Evolutionary conservation across 805 yeast species (phyloP).

Genomic region (Dipodascopsis uninucleata): DNA sequence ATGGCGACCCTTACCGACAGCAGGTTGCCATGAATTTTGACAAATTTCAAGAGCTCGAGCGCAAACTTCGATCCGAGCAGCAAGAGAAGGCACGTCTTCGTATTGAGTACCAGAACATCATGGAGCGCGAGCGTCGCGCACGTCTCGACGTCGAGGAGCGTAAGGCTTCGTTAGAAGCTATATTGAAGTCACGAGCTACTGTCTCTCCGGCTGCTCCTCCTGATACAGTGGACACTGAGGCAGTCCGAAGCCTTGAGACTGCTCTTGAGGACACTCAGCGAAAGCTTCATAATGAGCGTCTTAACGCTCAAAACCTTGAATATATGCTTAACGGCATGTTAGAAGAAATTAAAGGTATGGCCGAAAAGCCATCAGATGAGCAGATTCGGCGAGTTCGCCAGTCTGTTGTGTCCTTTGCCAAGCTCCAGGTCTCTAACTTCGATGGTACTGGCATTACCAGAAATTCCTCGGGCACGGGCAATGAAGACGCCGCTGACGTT

Average conservation of each 20-base stretch:
- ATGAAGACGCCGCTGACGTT: slow-evolving; percentile 3
- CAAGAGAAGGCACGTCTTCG: slow-evolving; percentile 23
- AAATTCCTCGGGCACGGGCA: not conserved
- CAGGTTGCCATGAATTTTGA: not conserved
- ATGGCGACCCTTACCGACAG: not conserved
- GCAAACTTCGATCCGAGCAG: slow-evolving; percentile 16
- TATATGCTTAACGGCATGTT: slow-evolving; percentile 21
- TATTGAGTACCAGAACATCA: slow-evolving; percentile 13
- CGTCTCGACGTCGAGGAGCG: slow-evolving; percentile 14
- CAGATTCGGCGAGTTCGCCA: slow-evolving; percentile 6
- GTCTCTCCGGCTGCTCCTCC: slow-evolving; percentile 2
- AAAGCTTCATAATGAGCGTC: slow-evolving; percentile 23
- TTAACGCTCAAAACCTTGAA: slow-evolving; percentile 24
- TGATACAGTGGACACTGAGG: not conserved
- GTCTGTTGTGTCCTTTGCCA: slow-evolving; percentile 13
- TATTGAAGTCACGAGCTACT: slow-evolving; percentile 18
- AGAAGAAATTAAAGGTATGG: slow-evolving; percentile 20
- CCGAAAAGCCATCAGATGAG: slow-evolving; percentile 7
- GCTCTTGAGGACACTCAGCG: slow-evolving; percentile 24
- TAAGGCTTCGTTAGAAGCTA: slow-evolving; percentile 15
- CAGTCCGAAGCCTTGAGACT: slow-evolving; percentile 11
- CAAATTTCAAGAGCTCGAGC: slow-evolving; percentile 11
- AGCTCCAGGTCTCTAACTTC: slow-evolving; percentile 4
- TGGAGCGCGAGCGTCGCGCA: slow-evolving; percentile 17
- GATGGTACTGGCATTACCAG: too few relatives aligned